Evolutionary conservation across 805 yeast genomes (phyloP).

Genomic region (Phaffomyces thermotolerans): DNA sequence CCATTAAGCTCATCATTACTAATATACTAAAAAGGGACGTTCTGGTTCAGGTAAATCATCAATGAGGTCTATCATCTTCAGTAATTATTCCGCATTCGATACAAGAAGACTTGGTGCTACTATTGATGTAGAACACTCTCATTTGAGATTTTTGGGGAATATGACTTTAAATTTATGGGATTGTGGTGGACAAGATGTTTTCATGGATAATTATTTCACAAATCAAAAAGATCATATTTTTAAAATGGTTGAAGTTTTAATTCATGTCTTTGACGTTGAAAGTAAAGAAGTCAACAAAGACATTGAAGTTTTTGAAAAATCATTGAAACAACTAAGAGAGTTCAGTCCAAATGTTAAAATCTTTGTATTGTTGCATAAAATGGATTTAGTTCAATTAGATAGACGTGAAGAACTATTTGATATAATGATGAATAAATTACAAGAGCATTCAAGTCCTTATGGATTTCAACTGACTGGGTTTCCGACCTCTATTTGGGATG

Average conservation of each 20-base stretch:
- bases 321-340: conserved; percentile 72
- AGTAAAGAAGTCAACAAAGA: conserved; percentile 87
- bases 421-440: conserved; percentile 77
- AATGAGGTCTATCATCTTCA: conserved; percentile 92
- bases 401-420: conserved; percentile 77
- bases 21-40: conserved; percentile 54
- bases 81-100: conserved; percentile 94
- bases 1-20: background rate
- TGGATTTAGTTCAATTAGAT: conserved; percentile 89
- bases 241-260: conserved; percentile 90
- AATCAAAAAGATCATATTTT: conserved; percentile 88
- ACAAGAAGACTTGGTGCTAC: conserved; percentile 95
- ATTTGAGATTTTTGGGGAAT: conserved; percentile 83
- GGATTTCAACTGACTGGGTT: conserved; percentile 73
- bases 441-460: conserved; percentile 63
- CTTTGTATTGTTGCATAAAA: conserved; percentile 86
- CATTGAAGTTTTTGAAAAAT: conserved; percentile 82
- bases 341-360: conserved; percentile 88
- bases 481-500: conserved; percentile 97
- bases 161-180: conserved; percentile 97
- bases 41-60: conserved; percentile 97
- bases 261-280: conserved; percentile 95
- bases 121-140: conserved; percentile 97
- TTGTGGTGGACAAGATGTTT: conserved; percentile 96
- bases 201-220: conserved; percentile 89